These are phyloP conservation scores for Lodderomyces pseudojiufengensis DNA, from an alignment of 1,139 yeast species.

Conservation along the genomic window DNA sequence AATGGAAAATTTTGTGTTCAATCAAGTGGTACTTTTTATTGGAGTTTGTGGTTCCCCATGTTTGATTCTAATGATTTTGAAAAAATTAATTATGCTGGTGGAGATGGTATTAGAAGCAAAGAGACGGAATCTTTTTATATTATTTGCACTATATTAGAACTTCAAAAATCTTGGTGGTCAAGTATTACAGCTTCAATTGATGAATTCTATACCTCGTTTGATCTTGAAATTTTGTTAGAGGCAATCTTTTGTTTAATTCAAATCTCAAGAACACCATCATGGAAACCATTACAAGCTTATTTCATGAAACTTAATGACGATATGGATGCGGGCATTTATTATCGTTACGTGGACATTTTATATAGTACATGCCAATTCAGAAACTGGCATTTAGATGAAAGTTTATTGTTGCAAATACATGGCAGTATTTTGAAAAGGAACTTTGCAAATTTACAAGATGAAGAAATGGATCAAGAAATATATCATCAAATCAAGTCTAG, in stretches of 20 bases:
- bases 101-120: conserved; percentile 3
- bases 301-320: conserved; percentile 7
- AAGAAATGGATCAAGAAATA: conserved; percentile 23
- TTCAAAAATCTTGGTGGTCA: conserved; percentile 9
- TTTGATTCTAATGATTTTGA: conserved; percentile 10
- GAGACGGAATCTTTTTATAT: conserved; percentile 15
- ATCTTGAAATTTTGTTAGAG: conserved; percentile 10
- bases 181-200: conserved; percentile 1
- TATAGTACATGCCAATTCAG: conserved; percentile 24
- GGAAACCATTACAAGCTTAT: conserved; percentile 12
- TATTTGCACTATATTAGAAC: conserved; percentile 8
- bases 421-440: conserved; percentile 28
- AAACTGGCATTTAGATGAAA: conserved; percentile 39
- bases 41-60: conserved; percentile 14
- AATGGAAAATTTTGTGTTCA: background rate
- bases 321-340: conserved; percentile 16
- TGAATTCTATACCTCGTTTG: background rate
- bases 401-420: conserved; percentile 28
- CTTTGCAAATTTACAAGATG: conserved; percentile 40
- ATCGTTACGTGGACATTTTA: conserved; percentile 29
- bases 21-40: conserved; percentile 7
- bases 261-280: conserved; percentile 5
- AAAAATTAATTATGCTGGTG: conserved; percentile 6
- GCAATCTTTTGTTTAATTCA: conserved; percentile 15
- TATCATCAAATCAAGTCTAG: conserved; percentile 25